phyloP scores from a whole-genome alignment of 495 filamentous ascomycete species.

The Pseudevernia furfuracea region DNA sequence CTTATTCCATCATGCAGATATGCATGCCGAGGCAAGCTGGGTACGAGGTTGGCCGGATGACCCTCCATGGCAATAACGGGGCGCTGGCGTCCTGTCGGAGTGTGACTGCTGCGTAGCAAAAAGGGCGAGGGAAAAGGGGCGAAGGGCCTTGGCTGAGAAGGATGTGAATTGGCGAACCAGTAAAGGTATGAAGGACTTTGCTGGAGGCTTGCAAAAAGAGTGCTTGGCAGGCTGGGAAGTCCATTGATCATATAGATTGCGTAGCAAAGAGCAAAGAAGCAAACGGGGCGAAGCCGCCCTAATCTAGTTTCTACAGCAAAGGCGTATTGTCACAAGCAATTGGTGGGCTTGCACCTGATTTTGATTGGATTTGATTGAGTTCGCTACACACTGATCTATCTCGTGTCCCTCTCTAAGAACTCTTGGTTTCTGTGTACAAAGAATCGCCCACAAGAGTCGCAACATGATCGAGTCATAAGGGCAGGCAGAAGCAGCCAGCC shows the following conservation, averaged over 20 bases:
- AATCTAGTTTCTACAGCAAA: not conserved
- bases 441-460: not conserved
- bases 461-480: not conserved
- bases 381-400: not conserved
- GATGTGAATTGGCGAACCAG: not conserved
- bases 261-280: not conserved
- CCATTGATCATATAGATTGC: not conserved
- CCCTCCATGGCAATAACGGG: not conserved
- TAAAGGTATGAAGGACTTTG: not conserved
- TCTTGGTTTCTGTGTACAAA: not conserved
- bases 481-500: conserved; percentile 9
- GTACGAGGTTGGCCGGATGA: conserved; percentile 6
- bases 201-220: not conserved
- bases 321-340: not conserved
- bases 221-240: not conserved
- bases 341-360: conserved; percentile 1
- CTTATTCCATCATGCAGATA: not conserved
- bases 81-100: not conserved
- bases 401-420: not conserved
- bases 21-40: conserved; percentile 5
- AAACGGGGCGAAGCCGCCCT: not conserved
- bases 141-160: not conserved
- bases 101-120: not conserved
- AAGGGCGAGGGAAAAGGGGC: not conserved
- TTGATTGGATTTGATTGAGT: not conserved